Base-by-base conservation (phyloP, 1,139 yeast species). In the Meyerozyma smithsonii region DNA sequence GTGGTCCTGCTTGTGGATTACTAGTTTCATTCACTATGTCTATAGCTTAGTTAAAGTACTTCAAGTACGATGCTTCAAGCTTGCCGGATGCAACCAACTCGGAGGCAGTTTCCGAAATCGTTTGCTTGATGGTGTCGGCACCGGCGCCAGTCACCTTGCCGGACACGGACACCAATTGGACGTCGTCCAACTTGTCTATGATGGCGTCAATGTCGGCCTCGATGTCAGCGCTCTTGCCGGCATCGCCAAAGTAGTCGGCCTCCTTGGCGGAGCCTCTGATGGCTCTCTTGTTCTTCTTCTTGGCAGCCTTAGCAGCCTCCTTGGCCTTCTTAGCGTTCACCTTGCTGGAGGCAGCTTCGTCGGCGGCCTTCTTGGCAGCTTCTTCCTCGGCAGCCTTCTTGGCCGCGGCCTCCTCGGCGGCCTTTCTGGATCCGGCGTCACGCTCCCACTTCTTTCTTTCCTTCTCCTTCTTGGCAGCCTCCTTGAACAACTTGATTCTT, bases 361-460 rank as follows among this genome's bases (percentile, higher is more conserved):
- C 95, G 42, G 86, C 88, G 55, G 84, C 86, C 57, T 77, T 79
- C 56, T 77, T 77, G 42, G 86, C 86, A 50, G 79, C 81, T 25
- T 56, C 74, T 59, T 86, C 97, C 49, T 84, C 96, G 50, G 86
- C 96, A 51, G 87, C 95, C 66, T 81, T 82, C 55, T 83, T 85
- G 56, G 79, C 79, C 53, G 76, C 74, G 38, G 89, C 94, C 59
- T 84, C 94, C 62, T 81, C 92, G 43, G 96, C 96, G 47, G 92
- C 97, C 62, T 89, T 84, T 75, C 97, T 86, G 35, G 95, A 81
- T 52, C 96, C 97, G 42, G 97, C 96, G 64, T 90, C 98, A 65
- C 84, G 85, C 65, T 92, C 98, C 97, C 97, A 90, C 69, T 90
- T 92, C 77, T 77, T 81, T 66, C 81, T 82, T 60, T 87, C 98